Evolutionary conservation across 345 rosid species (phyloP), one percentile per base, ranked within the genome.

Genomic region (Barbarea vulgaris): DNA sequence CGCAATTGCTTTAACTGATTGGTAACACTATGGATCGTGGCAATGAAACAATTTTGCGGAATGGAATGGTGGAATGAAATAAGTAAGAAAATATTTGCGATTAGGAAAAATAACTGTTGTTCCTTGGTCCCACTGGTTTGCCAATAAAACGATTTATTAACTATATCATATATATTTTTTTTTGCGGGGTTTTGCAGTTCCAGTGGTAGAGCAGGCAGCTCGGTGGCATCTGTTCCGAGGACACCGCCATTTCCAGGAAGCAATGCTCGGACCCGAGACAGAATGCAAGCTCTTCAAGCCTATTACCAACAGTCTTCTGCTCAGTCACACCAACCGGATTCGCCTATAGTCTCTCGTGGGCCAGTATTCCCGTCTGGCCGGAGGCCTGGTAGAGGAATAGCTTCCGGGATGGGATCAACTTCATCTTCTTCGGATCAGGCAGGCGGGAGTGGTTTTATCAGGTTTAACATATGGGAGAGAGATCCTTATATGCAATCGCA

Each of bases 211-310:
- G 82, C 88, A 0, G 94, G 93, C 33, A 88, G 89, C 81, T 85
- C 98, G 3, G 87, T 82, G 39, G 76, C 87, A 57, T 85, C 97
- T 22, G 70, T 61, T n/a, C 77, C 91, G 0, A 77, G 88, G 82
- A 82, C 85, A 66, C 90, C 93, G 11, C 90, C 94, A 54, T 95
- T 90, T 75, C 94, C 89, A 9, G 99, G 97, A 72, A 95, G 97
- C 82, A 92, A 85, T 65, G 91, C 91, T 17, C 86, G 99, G 19
- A 83, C 89, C n/a, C 86, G 89, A 46, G 96, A 90, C 67, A 83
- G 98, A 80, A 89, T 88, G 67, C 99, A 90, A 79, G 97, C 98
- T 37, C 89, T 92, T 41, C 96, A 92, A 79, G 98, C 97, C 36
- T 95, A 90, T 82, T 95, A 90, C 82, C 99, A 92, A 67, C 99